Percentiles rank a stretch among this genome's conserved stretches.
phyloP scores from a whole-genome alignment of 148 eudicot genomes.

The Limonium bicolor region DNA sequence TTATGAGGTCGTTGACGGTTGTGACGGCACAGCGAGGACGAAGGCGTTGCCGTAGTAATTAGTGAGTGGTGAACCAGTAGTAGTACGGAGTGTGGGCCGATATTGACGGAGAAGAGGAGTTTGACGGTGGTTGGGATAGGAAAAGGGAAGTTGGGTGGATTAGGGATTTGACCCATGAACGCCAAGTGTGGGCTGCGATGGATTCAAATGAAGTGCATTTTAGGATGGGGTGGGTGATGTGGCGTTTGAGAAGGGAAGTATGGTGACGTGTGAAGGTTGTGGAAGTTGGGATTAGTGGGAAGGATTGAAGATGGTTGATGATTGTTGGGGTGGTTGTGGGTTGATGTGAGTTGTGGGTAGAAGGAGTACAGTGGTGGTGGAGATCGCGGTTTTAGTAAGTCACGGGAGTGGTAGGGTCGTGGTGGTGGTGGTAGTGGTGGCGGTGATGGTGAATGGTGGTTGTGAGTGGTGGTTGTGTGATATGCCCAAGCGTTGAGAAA shows the following conservation, averaged over 20 bases:
- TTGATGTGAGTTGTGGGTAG: constrained; percentile 32
- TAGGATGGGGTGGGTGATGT: constrained; percentile 37
- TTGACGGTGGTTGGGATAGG: too few species aligned
- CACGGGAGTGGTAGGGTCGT: constrained; percentile 51
- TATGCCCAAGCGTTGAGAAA: constrained; percentile 90
- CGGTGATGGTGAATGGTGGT: constrained; percentile 15
- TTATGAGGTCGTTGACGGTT: constrained; percentile 32
- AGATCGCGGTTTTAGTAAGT: constrained; percentile 39
- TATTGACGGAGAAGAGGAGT: constrained; percentile 69
- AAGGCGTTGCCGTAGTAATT: constrained; percentile 81
- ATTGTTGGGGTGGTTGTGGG: constrained; percentile 8
- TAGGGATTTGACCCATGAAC: constrained; percentile 52
- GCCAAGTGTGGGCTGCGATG: constrained; percentile 88
- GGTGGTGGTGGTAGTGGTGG: too few species aligned
- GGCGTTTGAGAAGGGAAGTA: constrained; percentile 47
- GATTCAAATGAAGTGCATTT: constrained; percentile 87
- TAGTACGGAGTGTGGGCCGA: too few species aligned
- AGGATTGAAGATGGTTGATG: constrained; percentile 37
- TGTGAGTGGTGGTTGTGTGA: constrained; percentile 36
- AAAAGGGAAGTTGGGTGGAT: constrained; percentile 25
- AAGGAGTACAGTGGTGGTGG: constrained; percentile 28
- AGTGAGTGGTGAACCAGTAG: too few species aligned
- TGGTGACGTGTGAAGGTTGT: constrained; percentile 42
- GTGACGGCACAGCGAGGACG: constrained; percentile 70
- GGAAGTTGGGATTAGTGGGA: constrained; percentile 46